A percentile compares a stretch with the other conserved stretches of the same genome.
Conservation (phyloP, 2,329 filamentous ascomycete species). For the Aspergillus novofumigatus region DNA sequence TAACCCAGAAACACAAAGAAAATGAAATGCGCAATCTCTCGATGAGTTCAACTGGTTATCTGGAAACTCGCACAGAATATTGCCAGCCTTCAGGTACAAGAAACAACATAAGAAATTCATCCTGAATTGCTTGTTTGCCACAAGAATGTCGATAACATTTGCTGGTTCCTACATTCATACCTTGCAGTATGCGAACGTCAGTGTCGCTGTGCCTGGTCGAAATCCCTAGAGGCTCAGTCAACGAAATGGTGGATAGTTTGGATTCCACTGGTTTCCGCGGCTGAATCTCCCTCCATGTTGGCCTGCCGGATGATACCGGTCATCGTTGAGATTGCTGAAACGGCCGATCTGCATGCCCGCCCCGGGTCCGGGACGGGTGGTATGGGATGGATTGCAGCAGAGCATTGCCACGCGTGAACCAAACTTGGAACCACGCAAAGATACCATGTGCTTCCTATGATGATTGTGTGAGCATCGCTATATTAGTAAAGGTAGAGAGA, state of each 20-base stretch:
- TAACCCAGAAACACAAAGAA: neutral
- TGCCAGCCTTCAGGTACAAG: neutral
- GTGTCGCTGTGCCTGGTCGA: neutral
- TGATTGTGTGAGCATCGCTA: constrained; percentile 8
- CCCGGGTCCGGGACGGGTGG: constrained; percentile 83
- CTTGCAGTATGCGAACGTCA: neutral
- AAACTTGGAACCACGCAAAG: constrained; percentile 95
- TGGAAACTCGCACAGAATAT: neutral
- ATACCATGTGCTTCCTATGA: constrained; percentile 90
- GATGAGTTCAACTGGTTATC: neutral
- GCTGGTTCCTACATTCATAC: neutral
- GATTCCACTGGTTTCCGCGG: constrained; percentile 35
- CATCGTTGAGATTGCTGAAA: constrained; percentile 50
- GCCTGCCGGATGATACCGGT: constrained; percentile 35
- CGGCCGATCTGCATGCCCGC: constrained; percentile 63
- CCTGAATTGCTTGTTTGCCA: neutral
- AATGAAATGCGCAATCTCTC: neutral
- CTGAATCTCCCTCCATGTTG: constrained; percentile 34
- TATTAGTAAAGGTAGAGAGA: neutral
- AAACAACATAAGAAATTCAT: neutral
- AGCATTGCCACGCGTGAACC: constrained; percentile 98
- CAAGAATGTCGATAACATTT: neutral
- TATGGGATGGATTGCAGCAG: constrained; percentile 88
- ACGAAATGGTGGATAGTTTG: constrained; percentile 36
- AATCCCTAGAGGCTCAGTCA: constrained; percentile 13